Percentiles rank a stretch among this genome's conserved stretches.
Evolutionary conservation across 2,329 filamentous ascomycete species (phyloP).

Genomic region (Ophiostoma ulmi): DNA sequence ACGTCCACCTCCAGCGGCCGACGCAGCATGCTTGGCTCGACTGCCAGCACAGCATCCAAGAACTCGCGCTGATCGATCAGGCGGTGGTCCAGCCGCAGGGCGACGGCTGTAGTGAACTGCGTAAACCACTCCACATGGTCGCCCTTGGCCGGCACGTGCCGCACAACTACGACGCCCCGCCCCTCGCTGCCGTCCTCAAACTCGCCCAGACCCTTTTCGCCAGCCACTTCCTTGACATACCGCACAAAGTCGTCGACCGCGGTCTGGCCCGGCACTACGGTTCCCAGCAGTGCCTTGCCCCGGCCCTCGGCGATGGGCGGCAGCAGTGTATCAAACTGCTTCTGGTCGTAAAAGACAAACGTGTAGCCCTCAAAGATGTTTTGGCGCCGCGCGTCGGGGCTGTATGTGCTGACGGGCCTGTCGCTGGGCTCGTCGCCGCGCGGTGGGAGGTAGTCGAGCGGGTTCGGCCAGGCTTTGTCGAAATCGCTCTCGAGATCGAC

Average conservation of each 20-base stretch:
- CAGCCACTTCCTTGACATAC: constrained; percentile 69
- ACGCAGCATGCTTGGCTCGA: constrained; percentile 67
- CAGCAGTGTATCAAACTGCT: constrained; percentile 70
- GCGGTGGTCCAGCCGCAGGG: constrained; percentile 69
- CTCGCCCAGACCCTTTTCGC: constrained; percentile 63
- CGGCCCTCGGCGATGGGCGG: constrained; percentile 70
- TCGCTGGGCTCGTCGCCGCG: constrained; percentile 69
- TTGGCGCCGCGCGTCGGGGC: constrained; percentile 59
- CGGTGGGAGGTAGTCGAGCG: constrained; percentile 65
- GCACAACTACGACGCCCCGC: constrained; percentile 72
- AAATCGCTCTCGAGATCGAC: constrained; percentile 71
- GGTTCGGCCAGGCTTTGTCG: constrained; percentile 69
- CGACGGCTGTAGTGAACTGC: constrained; percentile 63
- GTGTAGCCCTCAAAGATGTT: constrained; percentile 81
- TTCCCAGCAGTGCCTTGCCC: constrained; percentile 71
- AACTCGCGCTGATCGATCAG: constrained; percentile 88
- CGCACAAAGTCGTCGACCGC: constrained; percentile 69
- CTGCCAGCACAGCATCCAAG: constrained; percentile 78
- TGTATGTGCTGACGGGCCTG: constrained; percentile 63
- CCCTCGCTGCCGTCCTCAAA: constrained; percentile 60
- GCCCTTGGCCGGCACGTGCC: constrained; percentile 57
- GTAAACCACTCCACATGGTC: constrained; percentile 60
- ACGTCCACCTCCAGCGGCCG: constrained; percentile 56
- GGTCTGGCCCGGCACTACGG: constrained; percentile 58
- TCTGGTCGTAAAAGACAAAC: constrained; percentile 76